Evolutionary conservation across 495 filamentous ascomycete species (phyloP).

Genomic region (Cairneyella variabilis): DNA sequence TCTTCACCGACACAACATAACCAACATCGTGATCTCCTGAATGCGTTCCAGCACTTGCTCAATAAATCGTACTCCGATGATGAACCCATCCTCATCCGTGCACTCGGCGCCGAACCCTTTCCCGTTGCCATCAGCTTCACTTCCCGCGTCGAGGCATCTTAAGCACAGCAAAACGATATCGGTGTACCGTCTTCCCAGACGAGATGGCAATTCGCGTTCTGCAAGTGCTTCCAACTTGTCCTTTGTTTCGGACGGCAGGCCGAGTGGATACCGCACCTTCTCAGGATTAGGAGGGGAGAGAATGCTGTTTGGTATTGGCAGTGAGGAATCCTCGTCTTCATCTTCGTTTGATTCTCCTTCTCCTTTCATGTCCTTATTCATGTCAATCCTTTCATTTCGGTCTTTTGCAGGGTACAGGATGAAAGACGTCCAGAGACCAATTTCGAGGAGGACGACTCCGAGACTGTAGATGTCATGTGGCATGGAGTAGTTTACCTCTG

Average conservation of each 20-base stretch:
- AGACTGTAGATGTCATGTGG: constrained; percentile 34
- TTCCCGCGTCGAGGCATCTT: constrained; percentile 7
- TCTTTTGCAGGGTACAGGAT: background rate
- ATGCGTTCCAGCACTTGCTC: background rate
- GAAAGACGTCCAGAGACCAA: constrained; percentile 24
- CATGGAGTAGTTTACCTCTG: constrained; percentile 21
- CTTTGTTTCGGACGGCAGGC: constrained; percentile 5
- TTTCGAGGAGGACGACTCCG: constrained; percentile 27
- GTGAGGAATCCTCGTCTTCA: background rate
- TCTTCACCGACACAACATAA: too few relatives aligned
- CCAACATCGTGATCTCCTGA: background rate
- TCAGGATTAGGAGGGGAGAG: background rate
- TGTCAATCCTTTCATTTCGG: too few relatives aligned
- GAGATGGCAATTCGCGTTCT: background rate
- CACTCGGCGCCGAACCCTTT: background rate
- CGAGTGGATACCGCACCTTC: background rate
- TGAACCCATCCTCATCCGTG: background rate
- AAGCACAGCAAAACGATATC: constrained; percentile 16
- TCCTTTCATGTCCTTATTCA: too few relatives aligned
- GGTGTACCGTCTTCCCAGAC: constrained; percentile 11
- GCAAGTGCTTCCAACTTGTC: constrained; percentile 9
- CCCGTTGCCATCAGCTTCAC: background rate
- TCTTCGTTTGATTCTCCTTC: background rate
- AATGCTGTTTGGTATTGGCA: constrained; percentile 1
- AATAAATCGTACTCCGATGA: background rate